Evolutionary conservation across 2,329 filamentous ascomycete genomes (phyloP), one percentile per base, ranked within the genome.

Genomic region (Xylariaceae sp.): DNA sequence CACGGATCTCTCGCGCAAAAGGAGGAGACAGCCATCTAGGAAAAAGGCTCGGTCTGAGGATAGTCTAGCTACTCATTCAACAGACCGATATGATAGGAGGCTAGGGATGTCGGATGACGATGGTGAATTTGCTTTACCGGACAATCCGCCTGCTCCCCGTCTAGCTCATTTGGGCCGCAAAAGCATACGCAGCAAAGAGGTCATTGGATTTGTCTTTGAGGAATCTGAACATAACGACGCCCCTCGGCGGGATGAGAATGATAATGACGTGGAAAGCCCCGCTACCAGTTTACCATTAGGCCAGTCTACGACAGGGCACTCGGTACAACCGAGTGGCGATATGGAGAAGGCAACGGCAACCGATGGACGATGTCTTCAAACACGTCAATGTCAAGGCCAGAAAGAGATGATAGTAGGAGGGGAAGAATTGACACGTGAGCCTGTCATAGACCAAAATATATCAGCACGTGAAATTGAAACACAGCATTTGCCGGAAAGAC

Each of bases 171-270:
- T 72, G 4, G 60, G 65, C 16, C 65, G 68, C 40, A 71, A 62
- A 50, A 64, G 64, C 47, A 63, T 71, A 42, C 66, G 67, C 32
- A 71, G 68, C 37, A 70, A 60, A 44, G 70, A 72, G 41, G 52
- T 72, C 5, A 71, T 72, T 32, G 70, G 69, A 9, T 58, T 71
- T 20, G 40, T 64, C 29, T 69, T 67, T 52, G 68, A 70, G 42
- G 64, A 67, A 48, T 45, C 37, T 18, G 54, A 60, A 23, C 20
- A 32, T 20, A 2, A n/a, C 26, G 26, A 21, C 45, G 42, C 41
- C 18, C 44, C 26, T 29, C 32, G 14, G 37, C 47, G 14, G 20
- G 48, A 52, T 4, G 47, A 44, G 20, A 18, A 20, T 41, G 41
- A 40, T 20, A 21, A 26, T 48, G 43, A 42, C 20, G 48, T 44